Conservation (phyloP, 2,329 filamentous ascomycete genomes). For the Ophiostoma triangulosporum region DNA sequence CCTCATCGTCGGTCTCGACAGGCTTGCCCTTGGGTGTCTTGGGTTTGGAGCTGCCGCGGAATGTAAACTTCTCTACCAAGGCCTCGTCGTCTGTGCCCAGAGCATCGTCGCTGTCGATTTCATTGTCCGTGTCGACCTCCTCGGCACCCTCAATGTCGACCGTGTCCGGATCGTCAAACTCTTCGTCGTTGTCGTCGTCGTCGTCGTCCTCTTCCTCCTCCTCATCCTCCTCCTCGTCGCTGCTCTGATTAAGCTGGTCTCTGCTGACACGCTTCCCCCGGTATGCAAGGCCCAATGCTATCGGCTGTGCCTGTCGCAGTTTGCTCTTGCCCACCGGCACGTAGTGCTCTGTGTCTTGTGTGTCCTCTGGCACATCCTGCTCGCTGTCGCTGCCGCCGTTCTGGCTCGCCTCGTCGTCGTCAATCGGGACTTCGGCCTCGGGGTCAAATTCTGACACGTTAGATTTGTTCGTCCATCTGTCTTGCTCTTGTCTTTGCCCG, state of each 20-base stretch:
- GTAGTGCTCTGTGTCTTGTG: conserved; percentile 74
- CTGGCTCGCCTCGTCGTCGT: conserved; percentile 35
- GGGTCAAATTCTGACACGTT: conserved; percentile 60
- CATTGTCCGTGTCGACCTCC: conserved; percentile 39
- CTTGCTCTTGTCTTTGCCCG: background rate
- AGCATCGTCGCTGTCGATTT: conserved; percentile 54
- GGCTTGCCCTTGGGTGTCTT: conserved; percentile 22
- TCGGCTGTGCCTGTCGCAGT: conserved; percentile 57
- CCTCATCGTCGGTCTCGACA: conserved; percentile 20
- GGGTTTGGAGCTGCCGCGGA: conserved; percentile 44
- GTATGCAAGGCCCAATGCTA: conserved; percentile 66
- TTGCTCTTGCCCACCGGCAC: conserved; percentile 71
- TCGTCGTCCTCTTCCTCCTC: conserved; percentile 38
- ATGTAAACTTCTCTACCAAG: conserved; percentile 59
- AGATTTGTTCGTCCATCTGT: background rate
- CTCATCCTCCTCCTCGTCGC: conserved; percentile 30
- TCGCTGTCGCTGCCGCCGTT: conserved; percentile 33
- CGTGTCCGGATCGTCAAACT: conserved; percentile 42
- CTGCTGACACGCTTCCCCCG: conserved; percentile 63
- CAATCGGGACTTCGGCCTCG: conserved; percentile 47
- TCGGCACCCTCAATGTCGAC: conserved; percentile 39
- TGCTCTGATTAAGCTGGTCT: conserved; percentile 44
- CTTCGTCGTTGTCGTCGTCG: conserved; percentile 23
- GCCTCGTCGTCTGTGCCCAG: conserved; percentile 79
- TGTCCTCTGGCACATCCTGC: conserved; percentile 35